Percentiles rank a stretch among this genome's conserved stretches.
Evolutionary conservation across 345 rosid species (phyloP).

Genomic region (Lepidium aucheri): DNA sequence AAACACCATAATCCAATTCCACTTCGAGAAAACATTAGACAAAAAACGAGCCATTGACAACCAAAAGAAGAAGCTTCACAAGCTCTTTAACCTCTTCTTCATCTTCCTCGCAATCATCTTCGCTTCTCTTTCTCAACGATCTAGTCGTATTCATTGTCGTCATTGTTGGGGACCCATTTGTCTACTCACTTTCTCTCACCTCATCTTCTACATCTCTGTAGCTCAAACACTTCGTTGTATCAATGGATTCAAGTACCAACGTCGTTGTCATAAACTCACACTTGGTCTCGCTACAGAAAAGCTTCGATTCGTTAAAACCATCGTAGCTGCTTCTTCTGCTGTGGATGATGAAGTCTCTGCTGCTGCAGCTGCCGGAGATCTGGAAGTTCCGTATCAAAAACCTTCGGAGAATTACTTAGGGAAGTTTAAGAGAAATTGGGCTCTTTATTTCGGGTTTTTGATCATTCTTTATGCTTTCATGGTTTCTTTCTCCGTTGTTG

Average conservation of each 20-base stretch:
- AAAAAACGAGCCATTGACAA: conserved; percentile 89
- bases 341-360: conserved; percentile 17
- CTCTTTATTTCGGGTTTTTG: conserved; percentile 82
- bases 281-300: conserved; percentile 85
- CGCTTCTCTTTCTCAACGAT: conserved; percentile 44
- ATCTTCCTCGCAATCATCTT: conserved; percentile 64
- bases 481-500: conserved; percentile 71
- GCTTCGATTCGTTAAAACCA: conserved; percentile 63
- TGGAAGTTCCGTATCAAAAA: conserved; percentile 93
- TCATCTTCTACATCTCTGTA: conserved; percentile 84
- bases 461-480: conserved; percentile 73
- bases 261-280: conserved; percentile 96
- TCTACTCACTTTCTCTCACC: conserved; percentile 75
- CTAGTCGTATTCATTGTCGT: conserved; percentile 71
- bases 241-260: conserved; percentile 95
- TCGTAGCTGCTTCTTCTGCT: conserved; percentile 24
- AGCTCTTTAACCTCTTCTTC: conserved; percentile 84
- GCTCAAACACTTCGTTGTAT: conserved; percentile 91
- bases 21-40: conserved; percentile 92
- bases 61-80: conserved; percentile 93
- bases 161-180: conserved; percentile 84
- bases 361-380: conserved; percentile 36
- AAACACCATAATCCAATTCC: conserved; percentile 93
- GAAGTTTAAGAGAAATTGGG: conserved; percentile 98
- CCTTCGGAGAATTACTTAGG: conserved; percentile 89